These are phyloP conservation scores for Citrus glauca DNA, from an alignment of 345 rosid species.

Conservation along the genomic window DNA sequence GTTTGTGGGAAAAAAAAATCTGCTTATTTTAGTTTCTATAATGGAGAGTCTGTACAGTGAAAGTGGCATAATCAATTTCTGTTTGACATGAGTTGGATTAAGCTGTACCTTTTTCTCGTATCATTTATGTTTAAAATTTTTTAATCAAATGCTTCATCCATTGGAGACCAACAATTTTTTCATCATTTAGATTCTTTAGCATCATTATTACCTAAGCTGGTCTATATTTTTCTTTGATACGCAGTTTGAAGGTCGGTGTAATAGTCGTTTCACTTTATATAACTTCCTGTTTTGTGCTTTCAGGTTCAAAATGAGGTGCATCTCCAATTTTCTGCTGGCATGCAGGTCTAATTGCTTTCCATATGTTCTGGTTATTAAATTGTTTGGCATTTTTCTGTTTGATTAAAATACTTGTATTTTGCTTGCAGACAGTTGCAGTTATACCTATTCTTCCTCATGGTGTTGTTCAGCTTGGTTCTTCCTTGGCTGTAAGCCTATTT, in stretches of 20 bases:
- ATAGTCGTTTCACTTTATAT: neutral
- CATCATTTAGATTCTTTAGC: neutral
- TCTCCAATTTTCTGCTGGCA: constrained; percentile 82
- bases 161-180: neutral
- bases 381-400: constrained; percentile 2
- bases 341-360: constrained; percentile 60
- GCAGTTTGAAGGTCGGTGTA: neutral
- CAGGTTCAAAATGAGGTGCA: constrained; percentile 73
- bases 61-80: neutral
- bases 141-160: neutral
- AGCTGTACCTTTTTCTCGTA: neutral
- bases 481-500: constrained; percentile 56
- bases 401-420: constrained; percentile 6
- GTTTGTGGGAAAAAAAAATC: constrained; percentile 17
- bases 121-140: neutral
- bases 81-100: neutral
- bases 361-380: neutral
- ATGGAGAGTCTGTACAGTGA: neutral
- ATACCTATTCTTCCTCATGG: constrained; percentile 83
- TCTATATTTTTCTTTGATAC: neutral
- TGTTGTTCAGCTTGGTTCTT: constrained; percentile 89
- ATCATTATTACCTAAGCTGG: neutral
- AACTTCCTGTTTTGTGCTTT: constrained; percentile 18
- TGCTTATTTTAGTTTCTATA: neutral
- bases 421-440: constrained; percentile 73